Percentiles rank a stretch among this genome's conserved stretches.
These are phyloP conservation scores for Chaetomium strumarium DNA, from an alignment of 2,329 filamentous ascomycete genomes.

Conservation along the genomic window DNA sequence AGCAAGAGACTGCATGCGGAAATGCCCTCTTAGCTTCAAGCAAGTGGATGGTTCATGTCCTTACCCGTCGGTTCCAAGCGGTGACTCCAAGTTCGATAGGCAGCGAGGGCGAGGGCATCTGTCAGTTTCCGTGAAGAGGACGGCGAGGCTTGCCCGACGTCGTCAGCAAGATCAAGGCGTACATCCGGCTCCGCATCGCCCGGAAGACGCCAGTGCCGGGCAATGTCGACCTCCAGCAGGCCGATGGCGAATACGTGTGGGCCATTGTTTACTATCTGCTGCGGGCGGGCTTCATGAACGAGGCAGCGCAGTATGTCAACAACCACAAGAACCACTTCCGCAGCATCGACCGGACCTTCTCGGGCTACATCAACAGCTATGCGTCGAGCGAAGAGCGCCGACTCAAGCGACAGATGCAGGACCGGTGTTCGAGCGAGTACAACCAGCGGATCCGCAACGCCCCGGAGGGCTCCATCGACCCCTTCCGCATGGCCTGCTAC, in stretches of 20 bases:
- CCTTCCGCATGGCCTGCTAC: constrained; percentile 95
- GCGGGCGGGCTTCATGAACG: constrained; percentile 73
- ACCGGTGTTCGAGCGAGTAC: constrained; percentile 85
- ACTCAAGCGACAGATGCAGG: constrained; percentile 71
- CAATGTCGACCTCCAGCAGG: constrained; percentile 71
- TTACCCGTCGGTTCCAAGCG: no score
- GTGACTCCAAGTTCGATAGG: no score
- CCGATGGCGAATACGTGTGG: constrained; percentile 84
- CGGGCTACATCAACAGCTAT: constrained; percentile 80
- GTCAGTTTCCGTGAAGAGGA: no score
- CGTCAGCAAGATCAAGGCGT: constrained; percentile 86
- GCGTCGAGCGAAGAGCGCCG: constrained; percentile 69
- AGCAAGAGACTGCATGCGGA: no score
- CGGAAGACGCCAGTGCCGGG: constrained; percentile 82
- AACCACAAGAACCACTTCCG: constrained; percentile 75
- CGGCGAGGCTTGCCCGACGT: constrained; percentile 83
- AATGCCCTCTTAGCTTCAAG: no score
- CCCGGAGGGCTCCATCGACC: constrained; percentile 81
- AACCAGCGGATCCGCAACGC: constrained; percentile 78
- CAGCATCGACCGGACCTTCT: constrained; percentile 85
- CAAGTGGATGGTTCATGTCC: no score
- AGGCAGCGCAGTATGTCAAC: constrained; percentile 82
- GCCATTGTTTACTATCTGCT: constrained; percentile 89
- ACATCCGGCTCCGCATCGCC: constrained; percentile 72
- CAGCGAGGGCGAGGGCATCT: no score